A percentile compares a stretch with the other conserved stretches of the same genome.
Conservation (phyloP, 2,329 filamentous ascomycete genomes). For the Ophiosphaerella korrae region DNA sequence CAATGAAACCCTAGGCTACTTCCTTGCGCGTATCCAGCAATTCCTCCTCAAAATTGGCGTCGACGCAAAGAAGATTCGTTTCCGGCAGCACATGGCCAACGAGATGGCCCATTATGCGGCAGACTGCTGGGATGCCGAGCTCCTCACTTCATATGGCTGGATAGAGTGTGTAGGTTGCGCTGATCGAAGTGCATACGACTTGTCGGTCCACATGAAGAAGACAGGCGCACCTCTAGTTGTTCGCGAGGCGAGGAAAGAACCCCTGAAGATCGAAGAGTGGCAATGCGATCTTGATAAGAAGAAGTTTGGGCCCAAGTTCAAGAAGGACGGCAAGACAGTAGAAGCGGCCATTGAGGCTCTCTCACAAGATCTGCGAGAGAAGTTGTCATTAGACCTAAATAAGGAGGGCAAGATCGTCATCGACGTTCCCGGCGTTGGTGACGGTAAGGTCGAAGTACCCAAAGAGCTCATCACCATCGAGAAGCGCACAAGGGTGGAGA, state of each 20-base stretch:
- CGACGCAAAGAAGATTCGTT: conserved; percentile 85
- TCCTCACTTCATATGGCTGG: conserved; percentile 92
- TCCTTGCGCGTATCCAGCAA: conserved; percentile 88
- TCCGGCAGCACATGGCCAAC: conserved; percentile 94
- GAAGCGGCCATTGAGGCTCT: conserved; percentile 78
- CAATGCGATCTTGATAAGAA: conserved; percentile 89
- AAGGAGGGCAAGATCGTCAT: conserved; percentile 76
- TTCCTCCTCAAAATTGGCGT: conserved; percentile 90
- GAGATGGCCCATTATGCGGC: conserved; percentile 93
- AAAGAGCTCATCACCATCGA: conserved; percentile 83
- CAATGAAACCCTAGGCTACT: conserved; percentile 98
- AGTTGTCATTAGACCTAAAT: conserved; percentile 74
- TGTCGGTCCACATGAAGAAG: conserved; percentile 90
- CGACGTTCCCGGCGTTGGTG: conserved; percentile 69
- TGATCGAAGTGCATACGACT: conserved; percentile 91
- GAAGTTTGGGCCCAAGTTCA: conserved; percentile 93
- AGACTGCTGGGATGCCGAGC: conserved; percentile 97
- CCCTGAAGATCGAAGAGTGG: conserved; percentile 83
- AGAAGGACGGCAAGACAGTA: conserved; percentile 84
- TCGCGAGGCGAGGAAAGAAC: conserved; percentile 78
- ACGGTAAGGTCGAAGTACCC: conserved; percentile 77
- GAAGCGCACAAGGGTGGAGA: conserved; percentile 80
- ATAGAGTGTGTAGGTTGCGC: conserved; percentile 98
- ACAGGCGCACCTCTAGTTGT: conserved; percentile 87
- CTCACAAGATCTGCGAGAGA: conserved; percentile 80